Evolutionary conservation across 1,139 yeast genomes (phyloP).

Genomic region (Suhomyces atakaporum): DNA sequence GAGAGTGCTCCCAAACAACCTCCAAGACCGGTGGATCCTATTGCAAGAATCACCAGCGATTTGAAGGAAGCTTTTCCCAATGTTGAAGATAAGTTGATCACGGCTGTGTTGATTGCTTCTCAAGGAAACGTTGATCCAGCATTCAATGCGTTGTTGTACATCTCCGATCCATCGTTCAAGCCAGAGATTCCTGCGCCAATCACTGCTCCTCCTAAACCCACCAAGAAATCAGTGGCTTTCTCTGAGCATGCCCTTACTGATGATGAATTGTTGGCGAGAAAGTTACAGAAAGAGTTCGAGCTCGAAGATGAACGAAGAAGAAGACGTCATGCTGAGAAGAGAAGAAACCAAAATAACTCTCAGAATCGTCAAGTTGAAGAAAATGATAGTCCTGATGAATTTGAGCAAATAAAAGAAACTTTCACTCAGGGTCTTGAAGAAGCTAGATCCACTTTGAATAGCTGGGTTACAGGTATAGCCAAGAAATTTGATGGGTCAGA

Average conservation of each 20-base stretch:
- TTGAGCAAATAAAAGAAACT: constrained; percentile 70
- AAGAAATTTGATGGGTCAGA: constrained; percentile 47
- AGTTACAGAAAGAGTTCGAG: constrained; percentile 72
- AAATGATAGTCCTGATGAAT: constrained; percentile 53
- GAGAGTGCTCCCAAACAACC: constrained; percentile 62
- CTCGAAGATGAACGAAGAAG: constrained; percentile 37
- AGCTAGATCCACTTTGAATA: constrained; percentile 74
- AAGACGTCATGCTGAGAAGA: constrained; percentile 27
- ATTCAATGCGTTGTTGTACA: constrained; percentile 78
- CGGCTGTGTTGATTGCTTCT: constrained; percentile 84
- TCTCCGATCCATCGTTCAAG: constrained; percentile 74
- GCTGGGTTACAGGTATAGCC: constrained; percentile 78
- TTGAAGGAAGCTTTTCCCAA: constrained; percentile 83
- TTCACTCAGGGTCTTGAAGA: constrained; percentile 80
- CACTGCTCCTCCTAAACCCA: constrained; percentile 12
- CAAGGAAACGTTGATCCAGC: constrained; percentile 81
- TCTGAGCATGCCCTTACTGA: constrained; percentile 45
- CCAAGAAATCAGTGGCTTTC: constrained; percentile 2
- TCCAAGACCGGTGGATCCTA: constrained; percentile 64
- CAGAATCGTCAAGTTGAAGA: constrained; percentile 23
- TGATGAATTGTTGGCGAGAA: constrained; percentile 84
- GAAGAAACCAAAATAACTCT: constrained; percentile 19
- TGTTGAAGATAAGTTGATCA: constrained; percentile 66
- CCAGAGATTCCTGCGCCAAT: constrained; percentile 55
- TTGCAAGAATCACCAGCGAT: constrained; percentile 51